Percentiles rank a stretch among this genome's conserved stretches.
Conservation (phyloP, 2,329 filamentous ascomycete species). For the Paecilomyces variotii region DNA sequence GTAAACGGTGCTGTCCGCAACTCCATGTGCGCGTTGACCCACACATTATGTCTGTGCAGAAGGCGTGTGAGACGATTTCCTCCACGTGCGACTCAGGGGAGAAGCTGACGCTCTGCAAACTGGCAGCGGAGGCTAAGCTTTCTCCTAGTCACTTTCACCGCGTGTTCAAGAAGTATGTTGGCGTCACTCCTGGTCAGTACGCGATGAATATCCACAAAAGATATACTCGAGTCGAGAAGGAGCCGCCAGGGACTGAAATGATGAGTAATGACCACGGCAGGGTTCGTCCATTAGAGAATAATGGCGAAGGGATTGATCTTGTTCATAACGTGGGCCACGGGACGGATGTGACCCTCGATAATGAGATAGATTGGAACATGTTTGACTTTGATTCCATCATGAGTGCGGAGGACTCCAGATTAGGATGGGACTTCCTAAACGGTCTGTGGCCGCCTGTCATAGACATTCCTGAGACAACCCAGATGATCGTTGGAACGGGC, state of each 20-base stretch:
- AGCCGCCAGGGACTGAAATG: neutral
- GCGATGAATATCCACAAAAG: constrained; percentile 3
- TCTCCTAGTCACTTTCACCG: constrained; percentile 48
- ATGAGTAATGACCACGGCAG: neutral
- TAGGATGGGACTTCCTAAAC: neutral
- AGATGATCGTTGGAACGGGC: neutral
- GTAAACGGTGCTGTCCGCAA: constrained; percentile 49
- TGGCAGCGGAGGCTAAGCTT: constrained; percentile 41
- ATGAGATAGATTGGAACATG: neutral
- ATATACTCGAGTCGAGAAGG: neutral
- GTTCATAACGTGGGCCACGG: neutral
- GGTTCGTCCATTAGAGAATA: neutral
- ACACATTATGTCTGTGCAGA: constrained; percentile 21
- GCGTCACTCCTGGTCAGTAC: constrained; percentile 42
- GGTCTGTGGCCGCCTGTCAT: neutral
- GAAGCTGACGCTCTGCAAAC: constrained; percentile 34
- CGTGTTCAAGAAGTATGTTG: constrained; percentile 46
- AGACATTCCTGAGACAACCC: neutral
- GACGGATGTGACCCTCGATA: neutral
- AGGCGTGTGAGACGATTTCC: constrained; percentile 24
- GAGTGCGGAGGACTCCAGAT: neutral
- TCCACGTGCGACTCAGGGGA: constrained; percentile 15
- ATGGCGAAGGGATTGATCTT: neutral
- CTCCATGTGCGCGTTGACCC: constrained; percentile 20
- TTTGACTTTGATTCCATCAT: neutral